Conservation (phyloP, 108 stramenopile genomes). For the Schizochytrium sp. region DNA sequence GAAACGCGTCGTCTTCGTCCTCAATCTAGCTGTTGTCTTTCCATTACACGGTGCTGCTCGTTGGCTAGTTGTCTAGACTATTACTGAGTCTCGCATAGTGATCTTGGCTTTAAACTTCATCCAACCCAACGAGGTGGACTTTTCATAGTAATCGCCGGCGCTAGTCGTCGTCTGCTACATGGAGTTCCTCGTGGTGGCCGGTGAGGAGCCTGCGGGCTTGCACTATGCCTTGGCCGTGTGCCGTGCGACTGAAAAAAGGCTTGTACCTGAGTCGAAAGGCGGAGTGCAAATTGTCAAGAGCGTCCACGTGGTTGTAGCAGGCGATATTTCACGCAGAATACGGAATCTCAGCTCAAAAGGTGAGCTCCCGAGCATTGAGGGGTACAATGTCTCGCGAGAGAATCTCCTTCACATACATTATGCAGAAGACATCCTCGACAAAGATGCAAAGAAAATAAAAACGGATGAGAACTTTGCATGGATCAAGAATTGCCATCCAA, state of each 20-base stretch:
- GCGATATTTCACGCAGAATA: not conserved
- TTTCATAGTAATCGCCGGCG: not conserved
- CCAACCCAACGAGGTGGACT: not conserved
- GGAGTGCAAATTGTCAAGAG: not conserved
- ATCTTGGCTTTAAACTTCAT: too few species aligned
- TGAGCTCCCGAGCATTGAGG: not conserved
- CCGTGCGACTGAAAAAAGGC: not conserved
- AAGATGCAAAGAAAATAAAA: not conserved
- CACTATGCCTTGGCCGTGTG: constrained; percentile 30
- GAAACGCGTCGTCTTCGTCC: too few species aligned
- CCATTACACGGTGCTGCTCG: too few species aligned
- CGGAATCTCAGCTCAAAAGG: not conserved
- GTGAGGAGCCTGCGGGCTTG: not conserved
- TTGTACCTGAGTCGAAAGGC: not conserved
- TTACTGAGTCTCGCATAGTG: too few species aligned
- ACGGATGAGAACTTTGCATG: not conserved
- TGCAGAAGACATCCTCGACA: not conserved
- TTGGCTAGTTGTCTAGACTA: too few species aligned
- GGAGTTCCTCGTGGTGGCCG: not conserved
- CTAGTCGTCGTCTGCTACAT: not conserved
- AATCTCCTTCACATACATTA: not conserved
- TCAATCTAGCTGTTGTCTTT: too few species aligned
- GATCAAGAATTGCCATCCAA: not conserved
- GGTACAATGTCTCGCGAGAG: not conserved
- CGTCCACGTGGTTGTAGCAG: not conserved